Evolutionary conservation across 306 rosid species (phyloP).

Genomic region (Quercus cerris): DNA sequence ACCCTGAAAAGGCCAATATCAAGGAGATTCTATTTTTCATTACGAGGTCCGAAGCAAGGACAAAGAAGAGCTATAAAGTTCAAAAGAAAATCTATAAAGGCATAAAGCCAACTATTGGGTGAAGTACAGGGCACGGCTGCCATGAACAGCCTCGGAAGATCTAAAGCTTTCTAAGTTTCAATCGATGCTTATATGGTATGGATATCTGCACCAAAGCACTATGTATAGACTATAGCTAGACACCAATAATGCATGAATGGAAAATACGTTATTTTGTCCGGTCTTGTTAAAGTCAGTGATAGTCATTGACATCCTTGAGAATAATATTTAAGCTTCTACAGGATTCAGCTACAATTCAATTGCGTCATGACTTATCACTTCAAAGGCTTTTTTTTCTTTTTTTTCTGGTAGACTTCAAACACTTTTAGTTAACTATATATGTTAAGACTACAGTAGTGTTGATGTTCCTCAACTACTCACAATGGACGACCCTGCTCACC

Average conservation of each 20-base stretch:
- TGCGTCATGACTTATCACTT: no score
- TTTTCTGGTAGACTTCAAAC: no score
- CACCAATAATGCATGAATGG: neutral
- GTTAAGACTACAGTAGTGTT: no score
- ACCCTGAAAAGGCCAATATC: neutral
- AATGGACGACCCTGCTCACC: no score
- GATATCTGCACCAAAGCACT: neutral
- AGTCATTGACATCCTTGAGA: neutral
- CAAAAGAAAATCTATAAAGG: neutral
- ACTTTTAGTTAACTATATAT: no score
- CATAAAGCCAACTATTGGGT: neutral
- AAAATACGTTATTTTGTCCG: neutral
- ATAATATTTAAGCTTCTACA: neutral
- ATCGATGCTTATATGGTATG: neutral
- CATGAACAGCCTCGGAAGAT: neutral
- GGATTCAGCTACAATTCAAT: neutral
- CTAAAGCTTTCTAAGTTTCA: neutral
- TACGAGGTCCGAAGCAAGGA: neutral
- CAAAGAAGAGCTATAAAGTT: neutral
- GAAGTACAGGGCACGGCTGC: slow-evolving; percentile 1
- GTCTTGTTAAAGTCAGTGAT: neutral
- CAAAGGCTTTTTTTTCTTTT: no score
- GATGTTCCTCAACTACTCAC: no score
- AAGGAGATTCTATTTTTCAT: neutral
- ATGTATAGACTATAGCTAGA: neutral